Evolutionary conservation across 306 rosid species (phyloP).

Genomic region (Glycine latifolia): DNA sequence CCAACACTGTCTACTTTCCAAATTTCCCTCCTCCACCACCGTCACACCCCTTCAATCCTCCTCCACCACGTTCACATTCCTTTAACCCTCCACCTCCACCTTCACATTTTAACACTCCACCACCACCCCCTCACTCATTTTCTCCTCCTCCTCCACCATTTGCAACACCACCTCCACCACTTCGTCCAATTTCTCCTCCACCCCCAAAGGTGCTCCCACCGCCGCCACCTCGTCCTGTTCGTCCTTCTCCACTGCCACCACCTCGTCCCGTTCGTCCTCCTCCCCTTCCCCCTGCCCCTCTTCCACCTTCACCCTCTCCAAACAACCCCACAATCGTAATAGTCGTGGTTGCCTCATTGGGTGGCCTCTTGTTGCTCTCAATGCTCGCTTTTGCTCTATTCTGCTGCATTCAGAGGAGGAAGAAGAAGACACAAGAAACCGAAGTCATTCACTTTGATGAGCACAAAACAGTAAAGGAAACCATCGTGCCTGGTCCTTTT

Average conservation of each 20-base stretch:
- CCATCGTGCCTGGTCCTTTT: conserved; percentile 65
- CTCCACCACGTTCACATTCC: not conserved
- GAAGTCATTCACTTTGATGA: conserved; percentile 69
- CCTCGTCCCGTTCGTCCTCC: conserved; percentile 46
- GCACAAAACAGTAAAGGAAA: conserved; percentile 61
- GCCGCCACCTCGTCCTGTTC: conserved; percentile 44
- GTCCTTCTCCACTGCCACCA: conserved; percentile 60
- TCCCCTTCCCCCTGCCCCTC: conserved; percentile 51
- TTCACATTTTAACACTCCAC: too few relatives aligned
- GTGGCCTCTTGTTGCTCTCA: conserved; percentile 64
- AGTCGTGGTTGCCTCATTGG: conserved; percentile 63
- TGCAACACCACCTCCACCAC: conserved; percentile 37
- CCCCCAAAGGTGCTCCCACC: not conserved
- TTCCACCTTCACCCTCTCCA: conserved; percentile 69
- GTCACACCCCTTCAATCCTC: conserved; percentile 39
- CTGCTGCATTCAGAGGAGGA: conserved; percentile 59
- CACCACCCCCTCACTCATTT: not conserved
- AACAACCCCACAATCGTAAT: conserved; percentile 63
- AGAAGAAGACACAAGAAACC: conserved; percentile 54
- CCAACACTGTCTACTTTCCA: conserved; percentile 52
- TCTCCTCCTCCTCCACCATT: conserved; percentile 27
- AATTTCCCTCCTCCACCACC: conserved; percentile 57
- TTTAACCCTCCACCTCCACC: not conserved
- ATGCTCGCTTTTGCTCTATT: conserved; percentile 67
- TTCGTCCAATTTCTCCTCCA: conserved; percentile 35